phyloP scores from a whole-genome alignment of 2,329 filamentous ascomycete genomes.

The Aspergillus sp. region DNA sequence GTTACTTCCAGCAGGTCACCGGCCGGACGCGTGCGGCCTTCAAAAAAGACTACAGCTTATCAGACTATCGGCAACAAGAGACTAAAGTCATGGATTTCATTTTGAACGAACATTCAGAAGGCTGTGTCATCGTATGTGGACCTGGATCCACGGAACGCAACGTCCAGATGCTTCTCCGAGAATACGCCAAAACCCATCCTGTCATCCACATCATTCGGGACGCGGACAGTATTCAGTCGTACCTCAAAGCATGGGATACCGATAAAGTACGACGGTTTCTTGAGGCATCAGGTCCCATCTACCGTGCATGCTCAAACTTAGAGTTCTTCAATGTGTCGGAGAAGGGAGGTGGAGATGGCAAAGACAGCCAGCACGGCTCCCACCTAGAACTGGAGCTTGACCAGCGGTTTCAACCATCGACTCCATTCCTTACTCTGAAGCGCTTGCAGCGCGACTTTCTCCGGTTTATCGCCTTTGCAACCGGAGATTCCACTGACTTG shows the following conservation, averaged over 20 bases:
- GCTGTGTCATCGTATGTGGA: constrained; percentile 69
- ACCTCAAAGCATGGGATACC: constrained; percentile 57
- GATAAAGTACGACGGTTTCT: constrained; percentile 59
- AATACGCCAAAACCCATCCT: constrained; percentile 63
- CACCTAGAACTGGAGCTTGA: constrained; percentile 31
- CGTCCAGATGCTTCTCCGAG: constrained; percentile 58
- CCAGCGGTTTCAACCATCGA: constrained; percentile 41
- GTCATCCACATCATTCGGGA: constrained; percentile 70
- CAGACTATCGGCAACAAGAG: constrained; percentile 63
- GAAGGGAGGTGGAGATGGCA: constrained; percentile 29
- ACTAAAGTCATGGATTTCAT: constrained; percentile 60
- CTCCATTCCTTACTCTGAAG: constrained; percentile 66
- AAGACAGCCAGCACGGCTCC: constrained; percentile 23
- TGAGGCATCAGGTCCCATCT: constrained; percentile 49
- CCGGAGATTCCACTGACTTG: constrained; percentile 34
- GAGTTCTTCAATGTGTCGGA: constrained; percentile 76
- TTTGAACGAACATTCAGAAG: constrained; percentile 57
- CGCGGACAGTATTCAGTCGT: constrained; percentile 60
- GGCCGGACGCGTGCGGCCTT: constrained; percentile 62
- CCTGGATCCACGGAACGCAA: constrained; percentile 65
- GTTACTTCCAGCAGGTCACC: constrained; percentile 62
- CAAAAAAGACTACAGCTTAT: constrained; percentile 60
- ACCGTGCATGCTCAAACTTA: constrained; percentile 66
- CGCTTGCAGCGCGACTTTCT: constrained; percentile 67
- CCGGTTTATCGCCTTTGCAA: constrained; percentile 63